Conservation (phyloP, 1,139 yeast genomes). For the Yamadazyma sp. region DNA sequence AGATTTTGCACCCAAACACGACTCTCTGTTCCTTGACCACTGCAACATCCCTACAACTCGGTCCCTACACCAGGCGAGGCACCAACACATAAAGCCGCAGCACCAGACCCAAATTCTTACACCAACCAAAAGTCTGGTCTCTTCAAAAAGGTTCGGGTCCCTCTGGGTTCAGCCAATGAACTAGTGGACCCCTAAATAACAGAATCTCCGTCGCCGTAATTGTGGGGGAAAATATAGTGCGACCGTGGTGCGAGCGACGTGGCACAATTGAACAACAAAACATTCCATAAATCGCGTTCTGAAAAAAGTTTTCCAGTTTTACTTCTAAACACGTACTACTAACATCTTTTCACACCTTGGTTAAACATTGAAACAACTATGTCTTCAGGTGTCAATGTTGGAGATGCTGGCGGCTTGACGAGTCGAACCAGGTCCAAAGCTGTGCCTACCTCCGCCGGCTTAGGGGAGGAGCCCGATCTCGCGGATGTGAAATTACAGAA, state of each 20-base stretch:
- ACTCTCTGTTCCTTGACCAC: too few species aligned
- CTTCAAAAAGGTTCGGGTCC: too few species aligned
- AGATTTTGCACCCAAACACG: too few species aligned
- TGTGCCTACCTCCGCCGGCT: slow-evolving; percentile 4
- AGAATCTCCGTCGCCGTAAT: too few species aligned
- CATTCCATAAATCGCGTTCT: slow-evolving; percentile 9
- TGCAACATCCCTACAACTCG: too few species aligned
- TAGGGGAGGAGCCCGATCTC: slow-evolving; percentile 14
- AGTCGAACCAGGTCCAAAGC: slow-evolving; percentile 17
- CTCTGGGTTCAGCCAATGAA: too few species aligned
- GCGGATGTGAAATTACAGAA: slow-evolving; percentile 28
- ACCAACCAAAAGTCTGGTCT: too few species aligned
- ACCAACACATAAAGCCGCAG: too few species aligned
- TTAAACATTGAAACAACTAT: slow-evolving; percentile 2
- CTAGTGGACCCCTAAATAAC: too few species aligned
- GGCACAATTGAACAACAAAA: not conserved
- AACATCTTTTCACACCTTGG: slow-evolving; percentile 3
- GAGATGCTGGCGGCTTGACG: slow-evolving; percentile 12
- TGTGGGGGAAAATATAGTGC: too few species aligned
- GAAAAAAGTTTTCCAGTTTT: slow-evolving; percentile 8
- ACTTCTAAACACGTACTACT: slow-evolving; percentile 25
- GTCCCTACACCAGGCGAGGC: too few species aligned
- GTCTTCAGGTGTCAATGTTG: slow-evolving; percentile 18
- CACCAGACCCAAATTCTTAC: too few species aligned
- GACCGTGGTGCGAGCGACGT: not conserved